Percentiles rank a stretch among this genome's conserved stretches.
These are phyloP conservation scores for Penicillium pulvis DNA, from an alignment of 495 filamentous ascomycete genomes.

Conservation along the genomic window DNA sequence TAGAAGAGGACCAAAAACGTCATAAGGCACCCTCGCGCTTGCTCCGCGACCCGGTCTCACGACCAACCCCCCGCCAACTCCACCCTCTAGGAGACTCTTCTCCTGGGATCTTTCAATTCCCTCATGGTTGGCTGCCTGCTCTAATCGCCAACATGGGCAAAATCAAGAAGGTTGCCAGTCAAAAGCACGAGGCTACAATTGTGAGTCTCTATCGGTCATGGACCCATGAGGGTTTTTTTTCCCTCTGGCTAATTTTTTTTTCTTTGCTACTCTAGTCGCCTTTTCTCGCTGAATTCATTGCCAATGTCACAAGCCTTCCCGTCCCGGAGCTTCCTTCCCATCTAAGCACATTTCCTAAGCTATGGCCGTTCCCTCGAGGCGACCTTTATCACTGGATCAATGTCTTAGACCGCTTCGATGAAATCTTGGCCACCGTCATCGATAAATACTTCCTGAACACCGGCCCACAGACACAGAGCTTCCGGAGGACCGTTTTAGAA, in stretches of 20 bases:
- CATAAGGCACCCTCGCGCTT: conserved; percentile 45
- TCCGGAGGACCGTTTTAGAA: conserved; percentile 63
- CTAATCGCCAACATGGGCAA: conserved; percentile 71
- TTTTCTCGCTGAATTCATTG: conserved; percentile 77
- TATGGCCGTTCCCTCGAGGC: conserved; percentile 96
- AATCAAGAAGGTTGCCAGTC: conserved; percentile 92
- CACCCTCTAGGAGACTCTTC: conserved; percentile 35
- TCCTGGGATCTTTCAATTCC: conserved; percentile 34
- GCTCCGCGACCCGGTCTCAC: conserved; percentile 39
- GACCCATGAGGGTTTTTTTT: conserved; percentile 10
- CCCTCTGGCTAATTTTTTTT: conserved; percentile 24
- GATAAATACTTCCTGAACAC: conserved; percentile 77
- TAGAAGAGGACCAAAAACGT: conserved; percentile 44
- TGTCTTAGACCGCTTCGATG: conserved; percentile 91
- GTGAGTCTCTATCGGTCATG: conserved; percentile 55
- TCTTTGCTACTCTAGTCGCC: conserved; percentile 66
- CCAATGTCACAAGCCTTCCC: conserved; percentile 64
- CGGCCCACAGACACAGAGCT: conserved; percentile 77
- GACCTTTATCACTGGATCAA: conserved; percentile 99
- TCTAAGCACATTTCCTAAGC: conserved; percentile 76
- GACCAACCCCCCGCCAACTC: conserved; percentile 24
- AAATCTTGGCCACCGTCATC: conserved; percentile 78
- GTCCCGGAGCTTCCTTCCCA: conserved; percentile 74
- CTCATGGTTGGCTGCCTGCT: conserved; percentile 51
- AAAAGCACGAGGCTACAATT: conserved; percentile 91